Evolutionary conservation across 352 stramenopile species (phyloP), one percentile per base, ranked within the genome.

Genomic region (Phytophthora boehmeriae): DNA sequence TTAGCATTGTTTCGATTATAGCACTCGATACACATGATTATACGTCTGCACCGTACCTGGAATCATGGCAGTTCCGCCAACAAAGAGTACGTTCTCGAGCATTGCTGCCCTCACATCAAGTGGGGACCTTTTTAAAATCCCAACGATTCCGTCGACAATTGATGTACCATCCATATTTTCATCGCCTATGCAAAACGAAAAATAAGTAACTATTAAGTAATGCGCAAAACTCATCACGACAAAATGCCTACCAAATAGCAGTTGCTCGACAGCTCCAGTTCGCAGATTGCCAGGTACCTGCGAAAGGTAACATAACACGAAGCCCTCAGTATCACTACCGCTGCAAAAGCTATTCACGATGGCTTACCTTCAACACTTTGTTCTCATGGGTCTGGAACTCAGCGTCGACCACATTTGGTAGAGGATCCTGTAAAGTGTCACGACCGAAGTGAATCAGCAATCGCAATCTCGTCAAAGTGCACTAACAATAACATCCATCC

Each of bases 1-100:
- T n/a, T 1, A 45, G 16, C 1, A 27, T 10, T 23, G 34, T 5
- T 45, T 11, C 10, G 49, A 19, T 19, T 30, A 41, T 27, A 35
- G 0, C 20, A 28, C n/a, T 36, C 14, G 17, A 38, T 8, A 25
- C n/a, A n/a, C n/a, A n/a, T n/a, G n/a, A n/a, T n/a, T 9, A 22
- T 34, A 10, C 23, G 9, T 28, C 1, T 45, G 28, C 48, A 34
- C 25, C 25, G 25, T 71, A 88, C 83, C 83, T 53, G 84, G 83
- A 52, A 96, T 71, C 87, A 96, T 96, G 32, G 78, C 71, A 2
- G 75, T 79, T 36, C 87, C 87, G 23, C 87, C 87, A 20, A 93
- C 63, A 13, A 92, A 68, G 6, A 96, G 54, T n/a, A 96, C 35
- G 51, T 90, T 94, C 43, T 84, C 72, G n/a, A 88, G 60, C 71